Evolutionary conservation across 1,284 basidiomycete species (phyloP).

Genomic region (Marasmius fiardii): DNA sequence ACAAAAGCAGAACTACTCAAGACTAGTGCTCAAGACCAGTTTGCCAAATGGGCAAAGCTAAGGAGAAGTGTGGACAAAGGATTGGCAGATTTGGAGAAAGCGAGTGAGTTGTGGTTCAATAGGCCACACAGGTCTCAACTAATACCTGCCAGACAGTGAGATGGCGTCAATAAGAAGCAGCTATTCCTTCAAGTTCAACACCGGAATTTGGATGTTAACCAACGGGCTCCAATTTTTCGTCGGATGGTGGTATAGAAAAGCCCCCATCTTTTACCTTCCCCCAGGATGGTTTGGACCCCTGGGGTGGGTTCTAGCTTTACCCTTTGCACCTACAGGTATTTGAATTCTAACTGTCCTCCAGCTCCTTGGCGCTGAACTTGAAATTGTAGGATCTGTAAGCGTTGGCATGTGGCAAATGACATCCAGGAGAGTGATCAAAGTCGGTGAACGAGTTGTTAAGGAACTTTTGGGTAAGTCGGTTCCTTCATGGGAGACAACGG

Average conservation of each 20-base stretch:
- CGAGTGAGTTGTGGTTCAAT: slow-evolving; percentile 61
- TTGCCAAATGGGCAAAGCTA: slow-evolving; percentile 98
- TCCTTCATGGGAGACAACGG: slow-evolving; percentile 7
- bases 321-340: slow-evolving; percentile 75
- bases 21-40: slow-evolving; percentile 96
- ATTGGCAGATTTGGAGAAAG: slow-evolving; percentile 88
- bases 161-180: slow-evolving; percentile 60
- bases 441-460: slow-evolving; percentile 66
- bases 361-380: neutral
- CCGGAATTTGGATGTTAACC: slow-evolving; percentile 76
- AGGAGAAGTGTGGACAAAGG: slow-evolving; percentile 90
- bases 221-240: slow-evolving; percentile 81
- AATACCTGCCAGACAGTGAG: slow-evolving; percentile 56
- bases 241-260: slow-evolving; percentile 85
- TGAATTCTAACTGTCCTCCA: slow-evolving; percentile 9
- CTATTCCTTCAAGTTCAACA: slow-evolving; percentile 76
- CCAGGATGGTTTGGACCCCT: slow-evolving; percentile 84
- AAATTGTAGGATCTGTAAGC: slow-evolving; percentile 76
- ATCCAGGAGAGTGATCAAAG: slow-evolving; percentile 73
- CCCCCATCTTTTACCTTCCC: slow-evolving; percentile 91
- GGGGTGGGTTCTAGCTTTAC: slow-evolving; percentile 79
- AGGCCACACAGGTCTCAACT: neutral
- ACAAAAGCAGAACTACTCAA: slow-evolving; percentile 85
- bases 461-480: slow-evolving; percentile 39
- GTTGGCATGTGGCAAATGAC: slow-evolving; percentile 91